phyloP scores from a whole-genome alignment of 768 basidiomycete genomes.

The Calocera viscosa region DNA sequence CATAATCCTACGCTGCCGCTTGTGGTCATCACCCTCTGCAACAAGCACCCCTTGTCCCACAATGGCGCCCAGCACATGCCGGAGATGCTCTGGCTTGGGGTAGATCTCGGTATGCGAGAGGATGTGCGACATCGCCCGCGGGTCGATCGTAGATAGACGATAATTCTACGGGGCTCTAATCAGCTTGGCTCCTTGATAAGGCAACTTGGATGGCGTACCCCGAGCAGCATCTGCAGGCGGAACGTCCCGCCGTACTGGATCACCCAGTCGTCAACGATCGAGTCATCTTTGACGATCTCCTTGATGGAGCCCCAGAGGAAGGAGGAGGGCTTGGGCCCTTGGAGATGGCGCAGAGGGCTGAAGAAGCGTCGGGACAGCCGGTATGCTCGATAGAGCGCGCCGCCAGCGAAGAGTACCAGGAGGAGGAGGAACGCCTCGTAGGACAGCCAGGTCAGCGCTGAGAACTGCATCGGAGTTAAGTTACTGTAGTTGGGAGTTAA shows the following conservation, averaged over 20 bases:
- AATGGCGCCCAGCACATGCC: background rate
- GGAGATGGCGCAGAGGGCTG: background rate
- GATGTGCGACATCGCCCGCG: background rate
- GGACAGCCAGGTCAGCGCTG: too few relatives aligned
- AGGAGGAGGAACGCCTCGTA: too few relatives aligned
- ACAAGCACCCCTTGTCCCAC: constrained; percentile 9
- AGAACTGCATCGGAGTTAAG: too few relatives aligned
- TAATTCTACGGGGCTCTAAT: background rate
- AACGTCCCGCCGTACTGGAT: background rate
- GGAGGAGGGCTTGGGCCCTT: background rate
- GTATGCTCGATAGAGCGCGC: background rate
- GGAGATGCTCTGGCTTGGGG: background rate
- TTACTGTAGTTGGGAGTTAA: too few relatives aligned
- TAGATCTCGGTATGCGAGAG: background rate
- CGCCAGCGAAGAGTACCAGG: background rate
- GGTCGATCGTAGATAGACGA: background rate
- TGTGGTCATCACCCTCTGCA: constrained; percentile 10
- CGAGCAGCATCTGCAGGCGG: background rate
- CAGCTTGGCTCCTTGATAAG: background rate
- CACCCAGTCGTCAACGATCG: background rate
- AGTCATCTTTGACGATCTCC: background rate
- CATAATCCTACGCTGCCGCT: constrained; percentile 10
- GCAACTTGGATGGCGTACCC: background rate
- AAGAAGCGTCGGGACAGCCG: background rate
- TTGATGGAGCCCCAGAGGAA: background rate